phyloP scores from a whole-genome alignment of 257 asterid species.

The Solanum lignicaule region DNA sequence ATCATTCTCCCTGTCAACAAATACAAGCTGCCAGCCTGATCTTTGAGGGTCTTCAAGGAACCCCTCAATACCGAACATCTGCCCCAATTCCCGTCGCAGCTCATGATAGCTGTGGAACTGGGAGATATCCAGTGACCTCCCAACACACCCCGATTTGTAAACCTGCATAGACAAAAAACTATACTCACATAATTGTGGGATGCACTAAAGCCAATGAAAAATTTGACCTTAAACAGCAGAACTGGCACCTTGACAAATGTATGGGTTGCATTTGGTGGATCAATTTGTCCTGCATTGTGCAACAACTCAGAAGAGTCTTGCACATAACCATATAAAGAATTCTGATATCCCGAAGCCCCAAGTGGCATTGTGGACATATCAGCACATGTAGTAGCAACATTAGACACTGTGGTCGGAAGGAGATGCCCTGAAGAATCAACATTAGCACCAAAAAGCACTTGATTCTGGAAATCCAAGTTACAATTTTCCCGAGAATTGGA shows the following conservation, averaged over 20 bases:
- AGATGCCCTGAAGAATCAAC: constrained; percentile 59
- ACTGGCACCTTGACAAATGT: constrained; percentile 71
- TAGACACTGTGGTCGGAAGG: constrained; percentile 58
- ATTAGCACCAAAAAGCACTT: constrained; percentile 45
- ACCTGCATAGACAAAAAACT: constrained; percentile 46
- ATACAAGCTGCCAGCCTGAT: constrained; percentile 99
- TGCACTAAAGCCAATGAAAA: not conserved
- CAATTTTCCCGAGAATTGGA: constrained; percentile 44
- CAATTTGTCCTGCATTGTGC: constrained; percentile 48
- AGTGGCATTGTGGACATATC: constrained; percentile 53
- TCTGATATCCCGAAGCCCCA: constrained; percentile 57
- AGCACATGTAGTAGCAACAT: constrained; percentile 40
- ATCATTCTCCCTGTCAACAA: constrained; percentile 98
- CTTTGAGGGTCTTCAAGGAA: constrained; percentile 94
- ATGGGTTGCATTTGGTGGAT: constrained; percentile 40
- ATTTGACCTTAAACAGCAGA: not conserved
- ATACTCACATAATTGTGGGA: not conserved
- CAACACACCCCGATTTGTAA: constrained; percentile 71
- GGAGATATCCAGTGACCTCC: constrained; percentile 85
- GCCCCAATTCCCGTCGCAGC: constrained; percentile 82
- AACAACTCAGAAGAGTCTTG: constrained; percentile 66
- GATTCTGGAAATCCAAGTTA: constrained; percentile 53
- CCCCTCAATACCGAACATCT: constrained; percentile 86
- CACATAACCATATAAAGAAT: constrained; percentile 46
- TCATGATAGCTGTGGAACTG: constrained; percentile 93